A percentile compares a stretch with the other conserved stretches of the same genome.
phyloP scores from a whole-genome alignment of 2,329 filamentous ascomycete genomes.

The Aspergillus tamarii region DNA sequence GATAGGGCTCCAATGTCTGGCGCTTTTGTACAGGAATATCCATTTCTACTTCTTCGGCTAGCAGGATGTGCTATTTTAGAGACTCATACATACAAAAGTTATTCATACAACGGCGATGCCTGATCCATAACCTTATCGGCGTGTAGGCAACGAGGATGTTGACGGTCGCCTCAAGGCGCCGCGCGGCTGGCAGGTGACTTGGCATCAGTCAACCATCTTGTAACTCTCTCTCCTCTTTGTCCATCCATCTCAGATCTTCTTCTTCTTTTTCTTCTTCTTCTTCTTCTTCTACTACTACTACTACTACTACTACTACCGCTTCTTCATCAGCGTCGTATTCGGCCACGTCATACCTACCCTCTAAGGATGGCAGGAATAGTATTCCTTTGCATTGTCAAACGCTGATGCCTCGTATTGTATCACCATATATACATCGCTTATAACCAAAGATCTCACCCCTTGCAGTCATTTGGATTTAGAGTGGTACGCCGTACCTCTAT shows the following conservation, averaged over 20 bases:
- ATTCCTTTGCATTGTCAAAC: not conserved
- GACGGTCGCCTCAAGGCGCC: not conserved
- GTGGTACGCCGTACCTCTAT: not conserved
- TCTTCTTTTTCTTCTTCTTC: no score
- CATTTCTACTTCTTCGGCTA: conserved; percentile 13
- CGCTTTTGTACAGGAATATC: conserved; percentile 7
- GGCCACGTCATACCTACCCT: not conserved
- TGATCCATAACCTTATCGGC: not conserved
- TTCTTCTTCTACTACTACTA: no score
- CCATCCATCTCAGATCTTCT: not conserved
- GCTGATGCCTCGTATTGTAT: not conserved
- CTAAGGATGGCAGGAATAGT: not conserved
- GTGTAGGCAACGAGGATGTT: conserved; percentile 2
- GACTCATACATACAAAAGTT: conserved; percentile 18
- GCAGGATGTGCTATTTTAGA: conserved; percentile 18
- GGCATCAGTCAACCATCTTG: not conserved
- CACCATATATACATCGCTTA: not conserved
- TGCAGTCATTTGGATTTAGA: not conserved
- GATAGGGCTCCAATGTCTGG: not conserved
- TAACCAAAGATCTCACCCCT: not conserved
- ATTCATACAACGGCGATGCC: not conserved
- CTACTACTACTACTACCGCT: not conserved
- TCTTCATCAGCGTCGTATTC: not conserved
- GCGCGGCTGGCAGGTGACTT: conserved; percentile 1
- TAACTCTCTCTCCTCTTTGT: not conserved